Base-by-base conservation (phyloP, 768 basidiomycete species). In the Rhizopogon vesiculosus region DNA sequence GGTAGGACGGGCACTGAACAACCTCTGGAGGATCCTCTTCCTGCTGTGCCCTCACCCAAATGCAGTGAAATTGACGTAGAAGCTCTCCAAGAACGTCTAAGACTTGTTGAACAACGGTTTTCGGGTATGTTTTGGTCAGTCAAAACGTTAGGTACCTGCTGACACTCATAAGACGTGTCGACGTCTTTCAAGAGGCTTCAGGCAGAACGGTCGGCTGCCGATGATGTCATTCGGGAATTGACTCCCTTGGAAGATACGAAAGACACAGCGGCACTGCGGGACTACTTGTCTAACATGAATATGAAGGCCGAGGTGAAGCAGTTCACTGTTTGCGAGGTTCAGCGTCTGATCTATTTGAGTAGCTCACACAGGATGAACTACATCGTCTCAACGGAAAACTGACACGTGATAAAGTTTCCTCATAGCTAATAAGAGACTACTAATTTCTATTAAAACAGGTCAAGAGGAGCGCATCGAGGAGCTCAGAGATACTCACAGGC, bases 401-500 rank as follows among this genome's bases (percentile, higher is more conserved):
- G 18, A 81, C 80, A 56, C 76, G 95, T 95, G 66, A 64, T 86
- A 63, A 15, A 19, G n/a, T 1, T 33, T 44, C 39, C 40, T 35
- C n/a, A 3, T 35, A 3, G 33, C 43, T 25, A 42, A 25, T 42
- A 45, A 5, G 16, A n/a, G 44, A 15, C 15, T 60, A 38, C 57
- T 51, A 29, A 64, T 48, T 19, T 42, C 49, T 50, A 22, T 51
- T 16, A 25, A 38, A 49, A 41, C 61, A 96, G 93, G 85, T 13
- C 92, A 96, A 73, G 91, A 91, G 54, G 85, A 84, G 51, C 87
- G 87, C 7, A 78, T 93, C 10, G 87, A 90, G 60, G 93, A 97
- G 66, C 74, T 98, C 0, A 85, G 85, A 38, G 90, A 93, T 59
- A 91, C 84, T 7, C 94, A 96, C 65, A 80, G 78, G 13, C 76